Evolutionary conservation across 2,329 filamentous ascomycete genomes (phyloP).

Genomic region (Aspergillus sp.): DNA sequence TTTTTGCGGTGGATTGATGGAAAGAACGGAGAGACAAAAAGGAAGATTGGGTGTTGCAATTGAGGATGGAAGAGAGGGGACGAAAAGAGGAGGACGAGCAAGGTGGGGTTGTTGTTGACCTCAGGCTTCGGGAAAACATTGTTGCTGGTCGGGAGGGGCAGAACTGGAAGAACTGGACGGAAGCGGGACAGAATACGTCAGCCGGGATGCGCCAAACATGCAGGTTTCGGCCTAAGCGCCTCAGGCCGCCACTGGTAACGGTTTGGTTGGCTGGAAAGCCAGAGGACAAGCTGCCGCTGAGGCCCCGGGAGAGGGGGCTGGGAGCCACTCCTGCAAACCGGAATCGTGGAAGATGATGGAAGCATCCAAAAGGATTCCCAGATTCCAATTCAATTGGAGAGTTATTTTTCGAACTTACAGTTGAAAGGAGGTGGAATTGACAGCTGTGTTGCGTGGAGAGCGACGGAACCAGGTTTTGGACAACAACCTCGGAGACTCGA

Average conservation of each 20-base stretch:
- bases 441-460: slow-evolving; percentile 2
- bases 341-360: too few relatives aligned
- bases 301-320: too few relatives aligned
- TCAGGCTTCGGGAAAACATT: slow-evolving; percentile 39
- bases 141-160: slow-evolving; percentile 29
- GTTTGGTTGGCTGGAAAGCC: too few relatives aligned
- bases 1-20: slow-evolving; percentile 64
- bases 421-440: too few relatives aligned
- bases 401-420: too few relatives aligned
- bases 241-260: too few relatives aligned
- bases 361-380: too few relatives aligned
- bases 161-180: slow-evolving; percentile 21
- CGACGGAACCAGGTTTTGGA: neutral
- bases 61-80: slow-evolving; percentile 29
- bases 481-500: too few relatives aligned
- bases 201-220: neutral
- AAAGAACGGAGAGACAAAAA: slow-evolving; percentile 47
- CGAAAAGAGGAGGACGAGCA: slow-evolving; percentile 31
- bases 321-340: too few relatives aligned
- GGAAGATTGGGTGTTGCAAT: slow-evolving; percentile 23
- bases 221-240: too few relatives aligned
- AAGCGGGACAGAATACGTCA: neutral
- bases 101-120: slow-evolving; percentile 41
- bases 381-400: too few relatives aligned
- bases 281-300: too few relatives aligned